Percentiles rank a stretch among this genome's conserved stretches.
Evolutionary conservation across 768 basidiomycete genomes (phyloP).

Genomic region (Tricholoma hemisulphureum): DNA sequence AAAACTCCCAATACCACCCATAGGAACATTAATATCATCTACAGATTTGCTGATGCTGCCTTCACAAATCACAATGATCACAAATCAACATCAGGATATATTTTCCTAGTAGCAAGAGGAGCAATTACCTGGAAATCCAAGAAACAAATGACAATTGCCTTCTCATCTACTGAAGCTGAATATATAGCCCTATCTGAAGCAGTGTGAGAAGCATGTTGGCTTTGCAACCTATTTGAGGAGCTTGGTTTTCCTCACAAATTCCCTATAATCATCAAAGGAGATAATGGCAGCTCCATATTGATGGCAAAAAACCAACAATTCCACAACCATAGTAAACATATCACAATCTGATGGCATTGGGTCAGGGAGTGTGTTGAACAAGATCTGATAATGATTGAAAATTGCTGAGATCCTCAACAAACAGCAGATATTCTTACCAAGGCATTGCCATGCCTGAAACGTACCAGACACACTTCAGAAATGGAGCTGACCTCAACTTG

Average conservation of each 20-base stretch:
- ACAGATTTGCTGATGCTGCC: neutral
- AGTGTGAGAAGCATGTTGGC: neutral
- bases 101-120: slow-evolving; percentile 31
- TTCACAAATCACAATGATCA: neutral
- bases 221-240: neutral
- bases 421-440: neutral
- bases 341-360: neutral
- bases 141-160: too few species aligned
- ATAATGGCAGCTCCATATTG: neutral
- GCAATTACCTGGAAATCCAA: slow-evolving; percentile 44
- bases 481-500: neutral
- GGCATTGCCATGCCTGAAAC: neutral
- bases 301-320: neutral
- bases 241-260: neutral
- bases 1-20: neutral
- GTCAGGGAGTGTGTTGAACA: neutral
- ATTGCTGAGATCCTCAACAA: neutral
- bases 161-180: too few species aligned
- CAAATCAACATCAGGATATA: slow-evolving; percentile 21
- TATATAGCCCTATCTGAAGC: neutral
- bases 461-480: neutral
- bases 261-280: neutral
- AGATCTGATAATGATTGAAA: neutral
- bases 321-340: neutral
- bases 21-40: neutral